Percentiles rank a stretch among this genome's conserved stretches.
These are phyloP conservation scores for Oryza glaberrima DNA, from an alignment of 176 grass and related monocot species.

Conservation along the genomic window DNA sequence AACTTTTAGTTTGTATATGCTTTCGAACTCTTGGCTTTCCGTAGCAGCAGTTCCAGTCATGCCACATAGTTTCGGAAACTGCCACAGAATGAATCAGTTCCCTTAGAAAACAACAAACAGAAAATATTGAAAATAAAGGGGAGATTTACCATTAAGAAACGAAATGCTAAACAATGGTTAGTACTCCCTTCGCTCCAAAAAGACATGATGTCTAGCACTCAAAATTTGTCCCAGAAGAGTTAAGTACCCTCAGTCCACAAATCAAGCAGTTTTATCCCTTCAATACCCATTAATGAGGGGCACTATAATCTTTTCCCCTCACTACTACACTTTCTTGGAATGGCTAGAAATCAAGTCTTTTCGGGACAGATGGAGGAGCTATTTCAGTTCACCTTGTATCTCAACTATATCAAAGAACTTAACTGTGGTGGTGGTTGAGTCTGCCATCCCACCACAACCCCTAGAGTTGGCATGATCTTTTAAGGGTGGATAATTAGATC, in stretches of 20 bases:
- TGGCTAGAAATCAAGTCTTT: too few species aligned
- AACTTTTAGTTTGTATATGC: constrained; percentile 98
- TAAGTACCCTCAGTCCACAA: too few species aligned
- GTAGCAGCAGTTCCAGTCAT: constrained; percentile 99
- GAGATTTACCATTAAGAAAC: constrained; percentile 12
- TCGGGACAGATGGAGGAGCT: too few species aligned
- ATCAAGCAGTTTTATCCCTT: too few species aligned
- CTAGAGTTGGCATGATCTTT: neutral
- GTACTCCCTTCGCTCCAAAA: too few species aligned
- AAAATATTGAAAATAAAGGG: constrained; percentile 18
- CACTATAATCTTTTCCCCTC: too few species aligned
- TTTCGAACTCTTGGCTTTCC: constrained; percentile 87
- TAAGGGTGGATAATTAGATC: neutral
- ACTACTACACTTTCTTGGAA: too few species aligned
- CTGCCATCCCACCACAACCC: neutral
- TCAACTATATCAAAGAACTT: neutral
- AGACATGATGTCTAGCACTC: too few species aligned
- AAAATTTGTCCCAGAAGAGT: too few species aligned
- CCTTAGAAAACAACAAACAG: constrained; percentile 8
- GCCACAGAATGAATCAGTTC: constrained; percentile 37
- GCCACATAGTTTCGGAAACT: constrained; percentile 98
- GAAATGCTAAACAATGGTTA: constrained; percentile 19
- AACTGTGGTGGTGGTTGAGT: neutral
- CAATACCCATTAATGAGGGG: too few species aligned
- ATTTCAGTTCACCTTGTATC: constrained; percentile 6